Evolutionary conservation across 2,329 filamentous ascomycete species (phyloP).

Genomic region (Orbilia blumenaviensis): DNA sequence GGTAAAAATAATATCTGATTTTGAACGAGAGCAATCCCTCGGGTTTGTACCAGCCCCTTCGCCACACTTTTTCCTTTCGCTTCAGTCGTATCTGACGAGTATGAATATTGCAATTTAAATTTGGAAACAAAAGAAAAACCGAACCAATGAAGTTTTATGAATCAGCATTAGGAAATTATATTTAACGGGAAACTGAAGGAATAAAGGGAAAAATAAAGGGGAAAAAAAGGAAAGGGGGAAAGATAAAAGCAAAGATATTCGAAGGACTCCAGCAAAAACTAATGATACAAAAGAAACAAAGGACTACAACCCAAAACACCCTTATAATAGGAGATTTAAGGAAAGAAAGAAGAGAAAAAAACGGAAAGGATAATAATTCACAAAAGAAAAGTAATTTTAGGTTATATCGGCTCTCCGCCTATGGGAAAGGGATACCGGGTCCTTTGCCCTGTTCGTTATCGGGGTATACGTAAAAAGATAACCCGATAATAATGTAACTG

Average conservation of each 20-base stretch:
- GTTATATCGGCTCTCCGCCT: background rate
- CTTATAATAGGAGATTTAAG: background rate
- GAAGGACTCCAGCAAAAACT: conserved; percentile 17
- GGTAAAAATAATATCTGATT: background rate
- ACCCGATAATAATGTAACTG: conserved; percentile 68
- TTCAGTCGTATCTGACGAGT: background rate
- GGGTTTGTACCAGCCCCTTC: conserved; percentile 2
- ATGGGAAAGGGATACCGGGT: conserved; percentile 36
- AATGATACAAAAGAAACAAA: conserved; percentile 47
- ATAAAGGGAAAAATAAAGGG: background rate
- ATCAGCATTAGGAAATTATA: conserved; percentile 32
- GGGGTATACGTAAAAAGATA: conserved; percentile 71
- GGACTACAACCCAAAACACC: background rate
- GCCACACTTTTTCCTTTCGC: background rate
- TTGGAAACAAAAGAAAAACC: background rate
- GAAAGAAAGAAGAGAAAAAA: conserved; percentile 10
- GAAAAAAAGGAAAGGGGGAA: background rate
- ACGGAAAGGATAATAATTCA: conserved; percentile 11
- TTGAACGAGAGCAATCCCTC: background rate
- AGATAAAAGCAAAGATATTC: background rate
- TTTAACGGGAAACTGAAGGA: background rate
- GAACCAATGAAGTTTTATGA: conserved; percentile 2
- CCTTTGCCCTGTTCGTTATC: conserved; percentile 61
- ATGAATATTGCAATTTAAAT: conserved; percentile 5
- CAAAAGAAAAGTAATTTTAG: conserved; percentile 24